phyloP scores from a whole-genome alignment of 495 filamentous ascomycete genomes.

The Aspergillus carlsbadensis region DNA sequence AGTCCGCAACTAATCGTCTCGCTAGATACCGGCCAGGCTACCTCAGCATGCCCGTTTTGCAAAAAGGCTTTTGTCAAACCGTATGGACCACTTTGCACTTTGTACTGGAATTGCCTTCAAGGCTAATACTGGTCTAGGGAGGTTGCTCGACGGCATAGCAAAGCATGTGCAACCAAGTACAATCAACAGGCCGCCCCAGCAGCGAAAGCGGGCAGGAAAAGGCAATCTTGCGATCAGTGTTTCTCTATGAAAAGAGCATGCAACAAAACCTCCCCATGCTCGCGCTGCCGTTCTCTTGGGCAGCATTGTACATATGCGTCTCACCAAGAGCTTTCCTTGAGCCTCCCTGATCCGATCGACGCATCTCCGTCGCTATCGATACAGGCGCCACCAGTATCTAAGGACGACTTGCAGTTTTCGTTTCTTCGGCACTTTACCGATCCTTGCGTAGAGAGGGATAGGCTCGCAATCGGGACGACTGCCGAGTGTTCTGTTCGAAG shows the following conservation, averaged over 20 bases:
- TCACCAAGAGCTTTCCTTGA: not conserved
- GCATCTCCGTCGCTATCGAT: slow-evolving; percentile 43
- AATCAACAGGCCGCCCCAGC: slow-evolving; percentile 31
- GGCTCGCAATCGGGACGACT: slow-evolving; percentile 38
- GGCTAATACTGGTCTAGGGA: slow-evolving; percentile 24
- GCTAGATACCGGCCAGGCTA: slow-evolving; percentile 26
- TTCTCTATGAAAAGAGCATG: slow-evolving; percentile 32
- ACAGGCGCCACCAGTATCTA: slow-evolving; percentile 52
- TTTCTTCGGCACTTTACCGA: slow-evolving; percentile 37
- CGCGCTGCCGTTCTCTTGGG: slow-evolving; percentile 27
- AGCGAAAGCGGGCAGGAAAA: slow-evolving; percentile 34
- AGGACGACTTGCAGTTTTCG: slow-evolving; percentile 23
- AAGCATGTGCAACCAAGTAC: slow-evolving; percentile 35
- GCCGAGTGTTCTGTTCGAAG: slow-evolving; percentile 33
- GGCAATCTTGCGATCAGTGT: slow-evolving; percentile 35
- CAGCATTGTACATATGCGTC: slow-evolving; percentile 25
- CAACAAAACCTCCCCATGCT: slow-evolving; percentile 29
- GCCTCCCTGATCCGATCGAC: slow-evolving; percentile 3
- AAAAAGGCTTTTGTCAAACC: slow-evolving; percentile 35
- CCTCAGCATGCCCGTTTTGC: slow-evolving; percentile 38
- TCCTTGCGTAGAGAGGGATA: slow-evolving; percentile 31
- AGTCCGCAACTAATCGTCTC: slow-evolving; percentile 16
- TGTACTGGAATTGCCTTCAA: not conserved
- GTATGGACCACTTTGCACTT: slow-evolving; percentile 22
- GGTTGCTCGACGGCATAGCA: slow-evolving; percentile 37